Base-by-base conservation (phyloP, 192 early-diverging fungal genomes). In the Chytriomyces sp. region DNA sequence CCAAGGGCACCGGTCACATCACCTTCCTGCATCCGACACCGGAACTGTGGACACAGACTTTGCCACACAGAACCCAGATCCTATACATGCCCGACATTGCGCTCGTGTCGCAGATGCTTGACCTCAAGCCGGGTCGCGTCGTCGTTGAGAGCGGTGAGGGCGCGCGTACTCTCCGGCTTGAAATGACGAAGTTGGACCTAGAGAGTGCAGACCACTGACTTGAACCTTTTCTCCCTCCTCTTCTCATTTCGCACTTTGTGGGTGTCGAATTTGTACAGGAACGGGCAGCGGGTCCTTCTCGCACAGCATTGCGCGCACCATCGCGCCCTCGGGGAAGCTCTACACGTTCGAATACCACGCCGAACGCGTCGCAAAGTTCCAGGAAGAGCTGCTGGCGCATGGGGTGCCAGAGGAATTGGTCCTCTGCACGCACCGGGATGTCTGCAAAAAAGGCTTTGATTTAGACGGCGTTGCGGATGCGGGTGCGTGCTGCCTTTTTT, bases 221-320 rank as follows among this genome's bases (percentile, higher is more conserved):
- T n/a, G n/a, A 10, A 49, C 41, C 14, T 49, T 49, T 64, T 14
- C n/a, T 41, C 14, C 37, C n/a, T 49, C 25, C 36, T 10, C 30
- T 25, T 38, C 28, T 69, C 17, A 28, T 10, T n/a, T n/a, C n/a
- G n/a, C n/a, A n/a, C n/a, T n/a, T n/a, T n/a, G n/a, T n/a, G n/a
- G n/a, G n/a, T n/a, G n/a, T n/a, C n/a, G n/a, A n/a, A n/a, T 7
- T 4, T 52, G 17, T 39, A 6, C 32, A 80, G 89, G 92, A 34
- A 99, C 96, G 5, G 96, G 96, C 26, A 92, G 90, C 39, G 96
- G 94, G n/a, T 99, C 96, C 8, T 98, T 99, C 65, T 96, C 96
- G 17, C 96, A 99, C 75, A 94, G 94, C 8, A 89, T 98, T 55
- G 93, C 91, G 0, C 86, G 95, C 17, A 93, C 92, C 0, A 84